Evolutionary conservation across 2,329 filamentous ascomycete species (phyloP).

Genomic region (Monilinia laxa): DNA sequence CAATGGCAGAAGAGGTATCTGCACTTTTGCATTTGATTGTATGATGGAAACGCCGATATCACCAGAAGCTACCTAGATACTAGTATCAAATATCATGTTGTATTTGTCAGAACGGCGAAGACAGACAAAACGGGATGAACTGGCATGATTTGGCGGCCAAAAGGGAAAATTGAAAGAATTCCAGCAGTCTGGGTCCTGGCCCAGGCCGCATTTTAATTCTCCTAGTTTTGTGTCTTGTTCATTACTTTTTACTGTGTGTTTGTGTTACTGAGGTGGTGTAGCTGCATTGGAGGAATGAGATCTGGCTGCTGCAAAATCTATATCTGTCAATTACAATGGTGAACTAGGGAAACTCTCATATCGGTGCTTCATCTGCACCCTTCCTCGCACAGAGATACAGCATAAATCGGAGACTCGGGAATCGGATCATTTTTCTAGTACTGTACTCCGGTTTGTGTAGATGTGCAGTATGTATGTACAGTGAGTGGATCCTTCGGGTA

Average conservation of each 20-base stretch:
- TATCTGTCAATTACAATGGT: not conserved
- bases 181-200: slow-evolving; percentile 6
- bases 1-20: not conserved
- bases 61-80: not conserved
- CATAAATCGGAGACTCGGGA: slow-evolving; percentile 12
- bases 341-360: not conserved
- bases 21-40: not conserved
- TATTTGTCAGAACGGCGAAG: slow-evolving; percentile 3
- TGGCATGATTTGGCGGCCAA: not conserved
- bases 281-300: not conserved
- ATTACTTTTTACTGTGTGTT: not conserved
- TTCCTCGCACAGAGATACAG: not conserved
- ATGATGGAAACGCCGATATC: not conserved
- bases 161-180: not conserved
- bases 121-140: not conserved
- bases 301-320: not conserved
- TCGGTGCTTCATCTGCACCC: not conserved
- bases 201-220: slow-evolving; percentile 9
- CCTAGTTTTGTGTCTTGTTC: not conserved
- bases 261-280: not conserved
- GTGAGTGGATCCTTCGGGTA: slow-evolving; percentile 14
- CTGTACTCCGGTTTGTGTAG: not conserved
- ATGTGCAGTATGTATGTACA: slow-evolving; percentile 3
- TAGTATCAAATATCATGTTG: not conserved
- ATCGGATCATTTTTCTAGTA: slow-evolving; percentile 11